Evolutionary conservation across 306 rosid species (phyloP).

Genomic region (Castanopsis chinensis): DNA sequence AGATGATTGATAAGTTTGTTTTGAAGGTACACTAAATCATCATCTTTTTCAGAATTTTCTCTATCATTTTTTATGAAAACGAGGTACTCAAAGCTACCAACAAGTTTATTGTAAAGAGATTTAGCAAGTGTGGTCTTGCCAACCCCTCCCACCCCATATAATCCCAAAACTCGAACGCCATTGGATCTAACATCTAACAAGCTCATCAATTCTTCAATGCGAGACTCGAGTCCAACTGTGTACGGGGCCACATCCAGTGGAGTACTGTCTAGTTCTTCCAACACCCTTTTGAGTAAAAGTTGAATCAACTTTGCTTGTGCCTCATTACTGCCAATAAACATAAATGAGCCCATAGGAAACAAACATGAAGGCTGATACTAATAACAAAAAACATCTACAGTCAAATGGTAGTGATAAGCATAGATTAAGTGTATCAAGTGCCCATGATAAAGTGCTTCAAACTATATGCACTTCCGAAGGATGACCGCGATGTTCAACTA

Average conservation of each 20-base stretch:
- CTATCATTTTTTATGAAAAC: slow-evolving; percentile 46
- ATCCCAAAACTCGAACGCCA: slow-evolving; percentile 34
- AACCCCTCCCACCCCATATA: slow-evolving; percentile 56
- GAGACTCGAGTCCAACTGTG: slow-evolving; percentile 48
- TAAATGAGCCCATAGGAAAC: neutral
- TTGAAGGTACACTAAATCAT: slow-evolving; percentile 39
- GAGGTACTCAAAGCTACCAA: slow-evolving; percentile 27
- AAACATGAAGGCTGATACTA: neutral
- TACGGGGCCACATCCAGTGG: slow-evolving; percentile 33
- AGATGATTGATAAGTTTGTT: slow-evolving; percentile 20
- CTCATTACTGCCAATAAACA: slow-evolving; percentile 16
- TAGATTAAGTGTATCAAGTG: neutral
- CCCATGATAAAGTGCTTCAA: neutral
- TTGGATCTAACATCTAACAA: slow-evolving; percentile 38
- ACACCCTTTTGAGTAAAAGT: slow-evolving; percentile 25
- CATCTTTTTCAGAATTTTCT: slow-evolving; percentile 22
- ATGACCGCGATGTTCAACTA: neutral
- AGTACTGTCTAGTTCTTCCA: slow-evolving; percentile 39
- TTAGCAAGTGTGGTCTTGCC: slow-evolving; percentile 66
- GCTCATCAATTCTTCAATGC: slow-evolving; percentile 27
- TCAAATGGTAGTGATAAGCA: no score
- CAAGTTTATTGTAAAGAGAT: slow-evolving; percentile 42
- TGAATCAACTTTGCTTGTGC: slow-evolving; percentile 14
- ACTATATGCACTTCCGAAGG: neutral
- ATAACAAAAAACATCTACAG: neutral